Base-by-base conservation (phyloP, 192 early-diverging fungal species). In the Backusella circina region DNA sequence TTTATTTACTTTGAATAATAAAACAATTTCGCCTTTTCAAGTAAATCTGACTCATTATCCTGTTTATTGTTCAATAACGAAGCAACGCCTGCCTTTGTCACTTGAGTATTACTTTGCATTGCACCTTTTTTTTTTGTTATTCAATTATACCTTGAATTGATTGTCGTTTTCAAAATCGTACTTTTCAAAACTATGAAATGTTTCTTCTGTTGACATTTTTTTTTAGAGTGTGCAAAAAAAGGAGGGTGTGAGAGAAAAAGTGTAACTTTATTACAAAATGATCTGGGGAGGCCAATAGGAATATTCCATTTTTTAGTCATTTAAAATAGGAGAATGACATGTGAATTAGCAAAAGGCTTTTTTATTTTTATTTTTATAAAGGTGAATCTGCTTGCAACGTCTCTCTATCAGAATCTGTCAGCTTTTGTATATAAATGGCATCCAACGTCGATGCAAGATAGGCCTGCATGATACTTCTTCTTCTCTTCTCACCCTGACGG, bases 401-500 rank as follows among this genome's bases (percentile, higher is more conserved):
- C n/a, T 72, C 72, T 57, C 70, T 28, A n/a, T 81, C 72, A 65
- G 76, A 75, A 16, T 80, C 74, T 12, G 72, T 72, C 32, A 81
- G 77, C 13, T 75, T 71, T 65, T 72, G 74, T 7, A 78, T 47
- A 23, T 73, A 74, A 23, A 78, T 69, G 12, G 77, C 26, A 54
- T 28, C 26, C 26, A 61, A 26, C 13, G 8, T 28, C 8, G 23
- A 61, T 23, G 9, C 23, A 61, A 61, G 26, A 61, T 81, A 77
- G 1, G 75, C 44, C 9, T 18, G 18, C 23, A 80, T 74, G 39
- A 83, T 77, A 36, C 83, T 84, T 41, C 82, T 77, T 16, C 90
- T 71, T 73, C 86, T 88, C 69, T 92, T 92, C 77, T 93, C 92
- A 8, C 90, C 87, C 57, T 83, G 84, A 44, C 92, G 85, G 21